Conservation (phyloP, 2,329 filamentous ascomycete species). For the Beauveria rudraprayagi region DNA sequence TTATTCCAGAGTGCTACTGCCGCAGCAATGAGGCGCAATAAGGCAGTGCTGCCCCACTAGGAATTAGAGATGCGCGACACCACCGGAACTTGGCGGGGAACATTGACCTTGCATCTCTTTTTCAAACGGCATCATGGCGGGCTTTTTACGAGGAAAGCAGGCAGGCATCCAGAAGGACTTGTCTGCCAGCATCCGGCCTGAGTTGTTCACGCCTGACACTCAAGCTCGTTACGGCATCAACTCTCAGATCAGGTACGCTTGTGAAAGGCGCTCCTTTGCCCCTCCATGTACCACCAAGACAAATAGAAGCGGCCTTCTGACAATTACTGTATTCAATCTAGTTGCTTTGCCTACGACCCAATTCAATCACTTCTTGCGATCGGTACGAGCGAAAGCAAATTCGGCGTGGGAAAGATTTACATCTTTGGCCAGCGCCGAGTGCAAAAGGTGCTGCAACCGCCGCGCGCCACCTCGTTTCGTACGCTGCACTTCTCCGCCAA, state of each 20-base stretch:
- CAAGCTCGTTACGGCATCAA: conserved; percentile 76
- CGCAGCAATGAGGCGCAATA: background rate
- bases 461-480: conserved; percentile 65
- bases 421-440: conserved; percentile 78
- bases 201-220: conserved; percentile 76
- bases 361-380: conserved; percentile 89
- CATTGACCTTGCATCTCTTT: conserved; percentile 5
- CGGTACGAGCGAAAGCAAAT: conserved; percentile 80
- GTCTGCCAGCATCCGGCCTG: conserved; percentile 69
- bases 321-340: conserved; percentile 30
- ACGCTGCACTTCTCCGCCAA: conserved; percentile 78
- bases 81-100: conserved; percentile 1
- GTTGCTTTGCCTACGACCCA: conserved; percentile 83
- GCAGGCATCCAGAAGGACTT: conserved; percentile 87
- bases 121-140: conserved; percentile 53
- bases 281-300: conserved; percentile 1
- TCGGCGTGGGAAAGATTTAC: conserved; percentile 80
- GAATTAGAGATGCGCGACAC: background rate
- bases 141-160: conserved; percentile 87
- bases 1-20: background rate
- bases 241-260: conserved; percentile 55
- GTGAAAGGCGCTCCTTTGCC: background rate
- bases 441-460: conserved; percentile 62
- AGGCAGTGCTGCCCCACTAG: conserved; percentile 1
- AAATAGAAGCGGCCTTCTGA: too few relatives aligned